These are phyloP conservation scores for Chlorophyllum brunneum DNA, from an alignment of 768 basidiomycete genomes.

Conservation along the genomic window DNA sequence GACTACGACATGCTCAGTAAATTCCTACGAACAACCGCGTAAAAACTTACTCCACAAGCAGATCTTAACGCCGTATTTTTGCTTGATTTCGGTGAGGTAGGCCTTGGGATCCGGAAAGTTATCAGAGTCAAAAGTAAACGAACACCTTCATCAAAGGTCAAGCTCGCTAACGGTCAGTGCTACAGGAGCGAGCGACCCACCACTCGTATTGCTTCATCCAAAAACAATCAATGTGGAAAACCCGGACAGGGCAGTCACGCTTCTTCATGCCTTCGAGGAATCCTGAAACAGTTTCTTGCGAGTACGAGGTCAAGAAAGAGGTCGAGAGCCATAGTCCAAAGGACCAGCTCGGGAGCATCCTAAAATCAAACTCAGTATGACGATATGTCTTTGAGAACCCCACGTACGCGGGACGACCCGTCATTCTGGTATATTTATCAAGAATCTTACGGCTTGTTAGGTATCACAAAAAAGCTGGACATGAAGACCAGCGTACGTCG, in stretches of 20 bases:
- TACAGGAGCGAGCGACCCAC: constrained; percentile 24
- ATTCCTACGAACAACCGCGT: background rate
- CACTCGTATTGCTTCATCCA: constrained; percentile 75
- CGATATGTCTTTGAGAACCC: background rate
- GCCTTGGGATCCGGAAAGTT: constrained; percentile 71
- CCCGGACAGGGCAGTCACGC: constrained; percentile 57
- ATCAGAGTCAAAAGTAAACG: constrained; percentile 74
- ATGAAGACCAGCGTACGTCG: constrained; percentile 36
- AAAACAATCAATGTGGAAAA: constrained; percentile 77
- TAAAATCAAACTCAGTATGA: constrained; percentile 28
- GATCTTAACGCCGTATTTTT: constrained; percentile 63
- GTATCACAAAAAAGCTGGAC: background rate
- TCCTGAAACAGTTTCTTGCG: constrained; percentile 60
- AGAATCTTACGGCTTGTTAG: constrained; percentile 37
- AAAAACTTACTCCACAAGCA: constrained; percentile 61
- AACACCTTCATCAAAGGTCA: constrained; percentile 46
- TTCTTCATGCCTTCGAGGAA: constrained; percentile 72
- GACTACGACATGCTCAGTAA: constrained; percentile 31
- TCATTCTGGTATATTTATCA: constrained; percentile 58
- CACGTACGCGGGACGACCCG: constrained; percentile 56
- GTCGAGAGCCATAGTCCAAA: constrained; percentile 79
- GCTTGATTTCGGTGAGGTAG: constrained; percentile 57
- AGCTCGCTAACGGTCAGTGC: background rate
- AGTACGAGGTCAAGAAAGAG: constrained; percentile 71
- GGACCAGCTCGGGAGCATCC: constrained; percentile 66